Evolutionary conservation across 345 rosid species (phyloP).

Genomic region (Abelmoschus esculentus): DNA sequence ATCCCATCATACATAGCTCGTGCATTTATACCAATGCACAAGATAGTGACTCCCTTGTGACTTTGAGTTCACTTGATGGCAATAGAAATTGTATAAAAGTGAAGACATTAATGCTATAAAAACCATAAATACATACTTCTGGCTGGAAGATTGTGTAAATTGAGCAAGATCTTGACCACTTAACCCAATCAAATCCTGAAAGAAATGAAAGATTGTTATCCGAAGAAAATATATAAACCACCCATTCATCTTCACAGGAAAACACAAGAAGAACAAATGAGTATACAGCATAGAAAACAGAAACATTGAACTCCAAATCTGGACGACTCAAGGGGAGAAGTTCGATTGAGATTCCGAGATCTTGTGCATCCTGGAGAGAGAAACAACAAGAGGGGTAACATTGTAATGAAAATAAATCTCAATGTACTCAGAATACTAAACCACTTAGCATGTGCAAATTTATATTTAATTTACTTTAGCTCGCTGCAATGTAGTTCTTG

Average conservation of each 20-base stretch:
- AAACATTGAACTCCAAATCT: conserved; percentile 58
- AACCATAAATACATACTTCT: conserved; percentile 33
- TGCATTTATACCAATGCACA: background rate
- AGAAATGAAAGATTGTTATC: background rate
- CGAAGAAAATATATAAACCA: conserved; percentile 2
- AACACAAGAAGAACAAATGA: conserved; percentile 16
- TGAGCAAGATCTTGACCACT: conserved; percentile 51
- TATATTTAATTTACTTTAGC: conserved; percentile 53
- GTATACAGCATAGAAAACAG: conserved; percentile 61
- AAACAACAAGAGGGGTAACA: background rate
- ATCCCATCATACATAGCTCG: background rate
- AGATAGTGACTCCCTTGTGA: background rate
- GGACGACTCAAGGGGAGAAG: conserved; percentile 67
- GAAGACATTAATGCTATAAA: background rate
- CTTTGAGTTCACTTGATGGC: background rate
- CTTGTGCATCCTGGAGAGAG: conserved; percentile 80
- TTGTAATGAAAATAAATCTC: background rate
- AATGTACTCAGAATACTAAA: background rate
- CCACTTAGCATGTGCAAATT: conserved; percentile 10
- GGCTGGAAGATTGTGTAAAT: conserved; percentile 55
- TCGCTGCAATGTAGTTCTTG: conserved; percentile 84
- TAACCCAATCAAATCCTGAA: conserved; percentile 79
- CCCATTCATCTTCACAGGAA: conserved; percentile 7
- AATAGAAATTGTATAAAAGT: background rate
- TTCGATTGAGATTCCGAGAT: conserved; percentile 88